Evolutionary conservation across 1,284 basidiomycete species (phyloP).

Genomic region (Ceratobasidium sp.): DNA sequence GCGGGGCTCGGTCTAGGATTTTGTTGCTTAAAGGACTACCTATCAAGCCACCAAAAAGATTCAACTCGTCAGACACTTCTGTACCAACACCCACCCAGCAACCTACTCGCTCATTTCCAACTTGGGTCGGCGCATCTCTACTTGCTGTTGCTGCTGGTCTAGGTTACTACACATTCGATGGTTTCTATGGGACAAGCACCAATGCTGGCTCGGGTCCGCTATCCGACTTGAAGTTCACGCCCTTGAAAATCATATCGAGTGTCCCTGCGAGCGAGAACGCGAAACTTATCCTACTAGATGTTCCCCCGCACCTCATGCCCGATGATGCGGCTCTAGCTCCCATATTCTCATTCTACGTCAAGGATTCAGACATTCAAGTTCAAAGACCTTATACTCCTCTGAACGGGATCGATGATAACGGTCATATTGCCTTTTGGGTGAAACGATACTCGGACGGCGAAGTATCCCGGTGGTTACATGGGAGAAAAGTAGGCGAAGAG

Average conservation of each 20-base stretch:
- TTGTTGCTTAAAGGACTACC: not conserved
- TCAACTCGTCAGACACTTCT: conserved; percentile 1
- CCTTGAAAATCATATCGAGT: conserved; percentile 66
- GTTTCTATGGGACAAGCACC: not conserved
- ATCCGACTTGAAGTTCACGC: conserved; percentile 70
- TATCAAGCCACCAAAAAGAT: not conserved
- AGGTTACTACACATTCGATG: conserved; percentile 5
- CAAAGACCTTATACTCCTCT: conserved; percentile 86
- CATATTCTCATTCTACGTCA: conserved; percentile 82
- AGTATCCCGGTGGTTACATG: conserved; percentile 82
- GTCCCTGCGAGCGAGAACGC: conserved; percentile 63
- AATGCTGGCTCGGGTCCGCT: conserved; percentile 55
- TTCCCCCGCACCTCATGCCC: conserved; percentile 62
- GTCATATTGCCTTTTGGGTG: conserved; percentile 76
- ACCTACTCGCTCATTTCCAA: not conserved
- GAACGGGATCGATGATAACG: conserved; percentile 70
- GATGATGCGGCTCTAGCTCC: conserved; percentile 54
- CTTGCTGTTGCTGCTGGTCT: conserved; percentile 25
- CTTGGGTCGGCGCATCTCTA: conserved; percentile 19
- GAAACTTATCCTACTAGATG: conserved; percentile 69
- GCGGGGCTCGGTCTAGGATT: not conserved
- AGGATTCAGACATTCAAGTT: conserved; percentile 89
- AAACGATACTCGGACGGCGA: conserved; percentile 80
- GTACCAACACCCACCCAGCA: not conserved
- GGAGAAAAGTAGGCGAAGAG: conserved; percentile 70